These are phyloP conservation scores for Penicillium fuscoglaucum DNA, from an alignment of 2,329 filamentous ascomycete species.

Conservation along the genomic window DNA sequence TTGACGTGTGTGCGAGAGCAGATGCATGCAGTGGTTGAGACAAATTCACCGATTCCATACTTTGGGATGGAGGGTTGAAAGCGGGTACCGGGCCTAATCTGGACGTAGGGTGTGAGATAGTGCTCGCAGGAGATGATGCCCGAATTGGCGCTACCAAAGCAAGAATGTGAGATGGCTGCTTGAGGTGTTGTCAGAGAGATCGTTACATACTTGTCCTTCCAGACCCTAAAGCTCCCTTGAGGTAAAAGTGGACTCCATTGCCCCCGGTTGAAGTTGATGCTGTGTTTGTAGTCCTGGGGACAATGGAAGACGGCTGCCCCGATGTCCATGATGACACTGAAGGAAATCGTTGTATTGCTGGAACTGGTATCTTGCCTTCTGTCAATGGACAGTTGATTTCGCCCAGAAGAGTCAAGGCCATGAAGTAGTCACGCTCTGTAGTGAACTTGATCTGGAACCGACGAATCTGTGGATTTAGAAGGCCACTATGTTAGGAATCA, in stretches of 20 bases:
- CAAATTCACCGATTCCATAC: not conserved
- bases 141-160: conserved; percentile 7
- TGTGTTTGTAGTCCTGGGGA: not conserved
- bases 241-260: conserved; percentile 4
- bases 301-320: conserved; percentile 12
- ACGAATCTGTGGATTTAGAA: conserved; percentile 33
- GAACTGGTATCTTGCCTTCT: conserved; percentile 36
- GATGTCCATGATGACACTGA: conserved; percentile 33
- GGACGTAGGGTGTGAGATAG: not conserved
- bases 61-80: not conserved
- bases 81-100: not conserved
- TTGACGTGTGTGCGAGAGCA: not conserved
- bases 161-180: not conserved
- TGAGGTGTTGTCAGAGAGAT: not conserved
- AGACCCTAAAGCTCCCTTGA: conserved; percentile 4
- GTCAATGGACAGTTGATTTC: conserved; percentile 46
- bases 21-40: not conserved
- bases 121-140: conserved; percentile 11
- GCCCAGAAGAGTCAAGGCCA: conserved; percentile 43
- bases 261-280: conserved; percentile 8
- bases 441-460: conserved; percentile 50
- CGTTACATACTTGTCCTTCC: conserved; percentile 13
- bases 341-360: conserved; percentile 21
- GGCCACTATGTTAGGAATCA: not conserved
- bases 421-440: conserved; percentile 43